These are phyloP conservation scores for Neoboletus brunneissimus DNA, from an alignment of 768 basidiomycete genomes.

Conservation along the genomic window DNA sequence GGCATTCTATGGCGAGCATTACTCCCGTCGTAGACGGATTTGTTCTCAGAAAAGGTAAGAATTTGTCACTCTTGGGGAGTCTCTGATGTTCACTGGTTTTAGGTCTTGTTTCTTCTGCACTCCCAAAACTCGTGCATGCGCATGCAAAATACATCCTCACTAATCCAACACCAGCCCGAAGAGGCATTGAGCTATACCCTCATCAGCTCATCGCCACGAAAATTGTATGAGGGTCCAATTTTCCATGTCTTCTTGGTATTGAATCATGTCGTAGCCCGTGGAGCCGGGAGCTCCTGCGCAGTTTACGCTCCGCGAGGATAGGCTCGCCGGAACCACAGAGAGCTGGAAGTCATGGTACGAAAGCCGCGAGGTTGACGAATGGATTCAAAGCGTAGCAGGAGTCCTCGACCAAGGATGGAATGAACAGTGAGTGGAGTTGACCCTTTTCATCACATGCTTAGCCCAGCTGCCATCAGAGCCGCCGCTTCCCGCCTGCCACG, in stretches of 20 bases:
- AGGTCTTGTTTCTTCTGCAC: conserved; percentile 77
- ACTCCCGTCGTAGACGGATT: conserved; percentile 98
- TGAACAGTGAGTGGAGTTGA: conserved; percentile 61
- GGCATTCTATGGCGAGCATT: conserved; percentile 84
- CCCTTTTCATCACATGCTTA: background rate
- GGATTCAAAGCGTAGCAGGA: conserved; percentile 85
- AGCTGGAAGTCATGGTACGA: conserved; percentile 84
- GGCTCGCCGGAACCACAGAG: conserved; percentile 66
- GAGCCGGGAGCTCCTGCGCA: conserved; percentile 63
- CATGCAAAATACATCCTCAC: conserved; percentile 70
- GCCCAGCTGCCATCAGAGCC: conserved; percentile 39
- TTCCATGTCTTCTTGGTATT: conserved; percentile 2
- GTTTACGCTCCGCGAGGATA: conserved; percentile 73
- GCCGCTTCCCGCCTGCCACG: conserved; percentile 55
- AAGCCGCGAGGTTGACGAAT: conserved; percentile 82
- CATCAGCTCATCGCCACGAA: conserved; percentile 91
- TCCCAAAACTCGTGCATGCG: conserved; percentile 78
- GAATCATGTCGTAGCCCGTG: conserved; percentile 55
- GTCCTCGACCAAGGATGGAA: conserved; percentile 88
- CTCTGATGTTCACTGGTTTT: background rate
- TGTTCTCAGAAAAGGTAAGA: conserved; percentile 86
- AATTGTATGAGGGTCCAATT: conserved; percentile 41
- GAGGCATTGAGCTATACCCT: conserved; percentile 67
- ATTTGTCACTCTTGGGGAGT: background rate
- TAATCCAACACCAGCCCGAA: conserved; percentile 46